Evolutionary conservation across 805 yeast species (phyloP).

Genomic region (Wickerhamomyces bovis): DNA sequence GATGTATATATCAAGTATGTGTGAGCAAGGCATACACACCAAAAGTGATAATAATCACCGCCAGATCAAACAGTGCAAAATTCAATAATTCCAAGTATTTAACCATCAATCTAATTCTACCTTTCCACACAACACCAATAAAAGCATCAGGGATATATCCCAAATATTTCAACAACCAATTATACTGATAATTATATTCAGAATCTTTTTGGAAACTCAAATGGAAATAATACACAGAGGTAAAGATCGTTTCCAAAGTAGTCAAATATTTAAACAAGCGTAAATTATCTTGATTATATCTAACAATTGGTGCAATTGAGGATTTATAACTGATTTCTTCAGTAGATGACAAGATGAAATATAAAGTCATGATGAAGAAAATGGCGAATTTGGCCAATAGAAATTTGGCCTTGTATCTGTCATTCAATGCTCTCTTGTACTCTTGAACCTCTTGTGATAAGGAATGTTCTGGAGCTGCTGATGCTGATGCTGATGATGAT

Average conservation of each 20-base stretch:
- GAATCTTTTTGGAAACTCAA: constrained; percentile 10
- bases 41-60: constrained; percentile 17
- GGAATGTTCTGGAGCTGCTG: neutral
- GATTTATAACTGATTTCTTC: constrained; percentile 7
- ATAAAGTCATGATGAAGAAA: constrained; percentile 5
- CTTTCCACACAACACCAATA: constrained; percentile 12
- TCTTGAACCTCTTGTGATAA: constrained; percentile 4
- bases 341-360: constrained; percentile 5
- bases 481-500: neutral
- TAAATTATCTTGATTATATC: constrained; percentile 6
- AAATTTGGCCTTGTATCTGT: constrained; percentile 18
- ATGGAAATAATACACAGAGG: constrained; percentile 13
- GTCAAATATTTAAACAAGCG: constrained; percentile 15
- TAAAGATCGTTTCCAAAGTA: constrained; percentile 15
- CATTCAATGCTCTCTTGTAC: constrained; percentile 16
- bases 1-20: no score
- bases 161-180: constrained; percentile 18
- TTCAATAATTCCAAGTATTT: constrained; percentile 21
- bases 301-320: constrained; percentile 6
- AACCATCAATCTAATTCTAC: constrained; percentile 17
- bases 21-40: constrained; percentile 16
- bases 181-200: constrained; percentile 20
- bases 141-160: constrained; percentile 17
- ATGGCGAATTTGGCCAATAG: constrained; percentile 12
- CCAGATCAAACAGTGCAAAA: constrained; percentile 19